phyloP scores from a whole-genome alignment of 345 rosid genomes.

The Angophora floribunda region DNA sequence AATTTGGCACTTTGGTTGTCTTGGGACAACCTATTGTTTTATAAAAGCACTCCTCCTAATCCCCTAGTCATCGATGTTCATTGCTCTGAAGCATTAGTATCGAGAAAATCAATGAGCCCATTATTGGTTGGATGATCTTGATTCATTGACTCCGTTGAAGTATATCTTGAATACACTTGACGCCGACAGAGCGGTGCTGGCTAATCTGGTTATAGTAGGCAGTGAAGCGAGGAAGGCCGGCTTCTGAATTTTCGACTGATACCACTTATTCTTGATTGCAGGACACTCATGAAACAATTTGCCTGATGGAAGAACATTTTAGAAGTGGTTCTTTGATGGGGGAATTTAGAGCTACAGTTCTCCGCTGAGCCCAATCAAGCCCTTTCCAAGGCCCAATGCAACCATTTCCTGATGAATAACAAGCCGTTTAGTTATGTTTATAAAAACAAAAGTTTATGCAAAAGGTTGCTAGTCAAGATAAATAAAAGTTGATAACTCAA shows the following conservation, averaged over 20 bases:
- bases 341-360: background rate
- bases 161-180: background rate
- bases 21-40: background rate
- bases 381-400: background rate
- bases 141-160: background rate
- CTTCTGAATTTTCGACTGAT: background rate
- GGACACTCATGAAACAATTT: background rate
- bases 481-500: background rate
- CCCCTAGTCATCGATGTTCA: background rate
- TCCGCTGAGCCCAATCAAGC: background rate
- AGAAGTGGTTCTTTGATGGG: background rate
- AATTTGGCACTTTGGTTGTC: background rate
- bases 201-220: background rate
- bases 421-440: background rate
- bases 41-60: background rate
- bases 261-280: background rate
- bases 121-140: background rate
- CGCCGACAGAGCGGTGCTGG: background rate
- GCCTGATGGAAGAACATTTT: background rate
- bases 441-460: background rate
- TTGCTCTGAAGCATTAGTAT: background rate
- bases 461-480: background rate
- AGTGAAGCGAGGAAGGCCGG: background rate
- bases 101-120: background rate
- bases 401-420: background rate